Base-by-base conservation (phyloP, 2,329 filamentous ascomycete species). In the Cadophora sp. region DNA sequence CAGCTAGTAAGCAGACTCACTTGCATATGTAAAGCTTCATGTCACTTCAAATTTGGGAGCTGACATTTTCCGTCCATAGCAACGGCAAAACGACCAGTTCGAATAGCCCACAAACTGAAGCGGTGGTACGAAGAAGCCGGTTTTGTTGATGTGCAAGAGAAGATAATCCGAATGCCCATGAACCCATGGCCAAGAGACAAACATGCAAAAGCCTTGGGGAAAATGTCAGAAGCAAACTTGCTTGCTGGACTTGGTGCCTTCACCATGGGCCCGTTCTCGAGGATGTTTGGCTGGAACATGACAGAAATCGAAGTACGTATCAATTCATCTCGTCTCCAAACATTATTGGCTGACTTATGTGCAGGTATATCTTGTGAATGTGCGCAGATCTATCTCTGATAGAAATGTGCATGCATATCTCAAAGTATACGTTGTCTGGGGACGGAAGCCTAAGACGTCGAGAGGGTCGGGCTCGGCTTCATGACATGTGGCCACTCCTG, bases 141-240 rank as follows among this genome's bases (percentile, higher is more conserved):
- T 0, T 88, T 88, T 68, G 81, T 84, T 7, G 83, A 88, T 62
- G 80, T 88, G 14, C 80, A 82, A 36, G 81, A 88, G 73, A 78
- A 77, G 24, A 73, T 84, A 1, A 85, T 84, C 75, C 87, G 84
- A 73, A 78, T 87, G 45, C 86, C 86, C 0, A 78, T 84, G 56
- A 86, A 85, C 41, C 78, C 79, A 4, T 88, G 86, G 87, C 79
- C 86, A 0, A 82, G 81, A 69, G 76, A 76, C 43, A 65, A 62
- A 30, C 70, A 74, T 33, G 41, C 74, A 62, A 74, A 74, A 53
- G 60, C 61, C 1, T 33, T 75, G 22, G 74, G 74, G 1, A 66
- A 67, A 45, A 71, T 73, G 73, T 70, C 66, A 18, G 75, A 74
- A 41, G 68, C 71, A 13, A 77, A 77, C 50, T 73, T 69, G 68